Evolutionary conservation across 2,329 filamentous ascomycete genomes (phyloP).

Genomic region (Pseudogymnoascus sp.): DNA sequence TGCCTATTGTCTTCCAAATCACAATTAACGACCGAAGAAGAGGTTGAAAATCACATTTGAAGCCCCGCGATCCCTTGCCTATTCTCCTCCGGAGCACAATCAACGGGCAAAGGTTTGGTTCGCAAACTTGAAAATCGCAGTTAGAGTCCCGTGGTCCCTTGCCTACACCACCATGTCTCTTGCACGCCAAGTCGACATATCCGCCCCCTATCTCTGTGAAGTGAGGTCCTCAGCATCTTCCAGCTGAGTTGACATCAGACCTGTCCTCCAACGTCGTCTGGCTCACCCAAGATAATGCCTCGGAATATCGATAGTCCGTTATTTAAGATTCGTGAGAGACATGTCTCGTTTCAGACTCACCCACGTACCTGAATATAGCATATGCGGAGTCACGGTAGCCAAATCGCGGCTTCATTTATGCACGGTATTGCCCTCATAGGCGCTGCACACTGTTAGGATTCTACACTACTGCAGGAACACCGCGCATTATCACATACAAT

Average conservation of each 20-base stretch:
- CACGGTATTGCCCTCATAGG: background rate
- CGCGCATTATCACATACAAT: background rate
- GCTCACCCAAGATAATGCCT: background rate
- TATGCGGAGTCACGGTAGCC: background rate
- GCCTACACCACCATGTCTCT: too few relatives aligned
- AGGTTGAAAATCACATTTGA: too few relatives aligned
- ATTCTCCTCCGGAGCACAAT: too few relatives aligned
- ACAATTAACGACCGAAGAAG: too few relatives aligned
- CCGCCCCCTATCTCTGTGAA: background rate
- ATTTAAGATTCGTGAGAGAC: background rate
- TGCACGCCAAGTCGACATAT: too few relatives aligned
- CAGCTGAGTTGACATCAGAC: background rate
- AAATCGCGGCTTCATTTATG: background rate
- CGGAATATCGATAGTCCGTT: background rate
- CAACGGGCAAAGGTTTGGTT: too few relatives aligned
- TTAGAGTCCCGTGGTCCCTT: too few relatives aligned
- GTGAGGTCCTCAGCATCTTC: background rate
- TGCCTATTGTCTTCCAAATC: background rate
- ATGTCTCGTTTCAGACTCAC: background rate
- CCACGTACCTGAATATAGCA: constrained; percentile 3
- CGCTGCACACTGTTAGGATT: background rate
- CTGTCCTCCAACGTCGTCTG: background rate
- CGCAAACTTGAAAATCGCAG: too few relatives aligned
- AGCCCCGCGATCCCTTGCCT: background rate
- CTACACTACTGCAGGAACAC: constrained; percentile 1